Conservation (phyloP, 2,329 filamentous ascomycete genomes). For the Plenodomus tracheiphilus region DNA sequence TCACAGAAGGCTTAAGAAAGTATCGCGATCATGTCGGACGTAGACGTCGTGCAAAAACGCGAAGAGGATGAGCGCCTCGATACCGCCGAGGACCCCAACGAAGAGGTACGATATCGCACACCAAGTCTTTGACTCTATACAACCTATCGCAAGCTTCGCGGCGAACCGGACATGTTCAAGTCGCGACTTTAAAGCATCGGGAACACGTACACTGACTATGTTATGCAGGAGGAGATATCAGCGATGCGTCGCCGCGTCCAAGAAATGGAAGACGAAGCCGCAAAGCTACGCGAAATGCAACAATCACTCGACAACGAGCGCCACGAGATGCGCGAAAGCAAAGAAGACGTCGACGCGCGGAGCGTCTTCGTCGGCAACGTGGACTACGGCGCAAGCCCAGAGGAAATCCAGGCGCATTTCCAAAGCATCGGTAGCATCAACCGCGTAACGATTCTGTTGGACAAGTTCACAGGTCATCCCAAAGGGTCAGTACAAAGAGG, state of each 20-base stretch:
- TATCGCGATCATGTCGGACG: slow-evolving; percentile 32
- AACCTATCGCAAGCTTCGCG: not conserved
- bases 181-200: no score
- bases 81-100: slow-evolving; percentile 38
- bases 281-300: slow-evolving; percentile 60
- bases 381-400: slow-evolving; percentile 93
- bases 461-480: slow-evolving; percentile 99
- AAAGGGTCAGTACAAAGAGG: slow-evolving; percentile 77
- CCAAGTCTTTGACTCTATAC: not conserved
- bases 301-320: slow-evolving; percentile 77
- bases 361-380: slow-evolving; percentile 99
- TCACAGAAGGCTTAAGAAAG: not conserved
- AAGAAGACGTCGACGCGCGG: slow-evolving; percentile 91
- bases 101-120: slow-evolving; percentile 36
- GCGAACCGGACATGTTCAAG: no score
- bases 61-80: slow-evolving; percentile 40
- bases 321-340: slow-evolving; percentile 83
- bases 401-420: slow-evolving; percentile 98
- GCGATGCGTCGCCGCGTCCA: slow-evolving; percentile 59
- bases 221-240: slow-evolving; percentile 50
- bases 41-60: slow-evolving; percentile 32
- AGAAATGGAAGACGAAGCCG: slow-evolving; percentile 62
- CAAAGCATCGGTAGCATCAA: slow-evolving; percentile 97
- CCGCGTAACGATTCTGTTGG: slow-evolving; percentile 92
- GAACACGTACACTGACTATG: no score